Base-by-base conservation (phyloP, 257 asterid genomes). In the Fraxinus excelsior region DNA sequence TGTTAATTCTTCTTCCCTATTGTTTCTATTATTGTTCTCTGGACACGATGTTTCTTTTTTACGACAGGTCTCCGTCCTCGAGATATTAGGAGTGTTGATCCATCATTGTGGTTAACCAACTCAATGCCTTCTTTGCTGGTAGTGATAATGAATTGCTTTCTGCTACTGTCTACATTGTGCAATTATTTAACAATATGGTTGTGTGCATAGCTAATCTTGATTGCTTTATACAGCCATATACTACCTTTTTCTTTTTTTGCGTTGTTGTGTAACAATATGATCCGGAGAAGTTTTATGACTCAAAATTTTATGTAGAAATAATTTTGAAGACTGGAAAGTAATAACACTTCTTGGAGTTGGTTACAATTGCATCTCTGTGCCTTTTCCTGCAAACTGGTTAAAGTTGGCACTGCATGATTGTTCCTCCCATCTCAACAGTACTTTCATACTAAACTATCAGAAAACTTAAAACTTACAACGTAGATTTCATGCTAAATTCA, bases 61-160 rank as follows among this genome's bases (percentile, higher is more conserved):
- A 56, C 28, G 9, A 21, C 91, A 93, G 99, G 99, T 58, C 93
- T 93, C 66, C 96, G 98, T 51, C 99, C 99, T 67, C 93, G 99
- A 67, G 99, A 93, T 87, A 82, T 93, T 80, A 85, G 99, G 87
- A 96, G 99, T 31, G 99, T 96, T 76, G 99, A 93, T 87, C 99
- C 99, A 70, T 91, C 99, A 44, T 80, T 96, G 93, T 96, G 98
- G 99, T 80, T 96, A 80, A 96, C 96, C 72, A 96, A 96, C 83
- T 87, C 97, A 74, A 96, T 96, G 99, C 98, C 99, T 67, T 82
- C 98, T 76, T 86, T 96, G 84, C 82, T 93, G 95, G 99, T 96
- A 87, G 3, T 11, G 56, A 62, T 73, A 70, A 37, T 76, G 62
- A 46, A 67, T 70, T 78, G 64, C 53, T 77, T 11, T 58, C 34